Conservation (phyloP, 2,329 filamentous ascomycete genomes). For the Neofusicoccum kwambonambiense region DNA sequence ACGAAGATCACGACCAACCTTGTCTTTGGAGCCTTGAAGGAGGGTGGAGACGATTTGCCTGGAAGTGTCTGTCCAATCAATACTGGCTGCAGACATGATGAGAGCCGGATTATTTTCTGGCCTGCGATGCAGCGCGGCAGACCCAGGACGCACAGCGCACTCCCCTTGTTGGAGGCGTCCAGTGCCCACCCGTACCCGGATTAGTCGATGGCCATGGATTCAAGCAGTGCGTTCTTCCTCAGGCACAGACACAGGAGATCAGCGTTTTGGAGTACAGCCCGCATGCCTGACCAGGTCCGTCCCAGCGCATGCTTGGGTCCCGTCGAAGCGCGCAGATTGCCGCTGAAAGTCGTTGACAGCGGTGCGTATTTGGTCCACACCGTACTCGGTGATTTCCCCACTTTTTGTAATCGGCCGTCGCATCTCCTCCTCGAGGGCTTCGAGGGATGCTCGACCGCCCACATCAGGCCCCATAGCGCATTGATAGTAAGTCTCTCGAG, state of each 20-base stretch:
- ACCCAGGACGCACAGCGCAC: too few species aligned
- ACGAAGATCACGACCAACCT: neutral
- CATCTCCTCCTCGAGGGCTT: too few species aligned
- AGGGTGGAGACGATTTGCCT: neutral
- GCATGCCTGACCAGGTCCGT: too few species aligned
- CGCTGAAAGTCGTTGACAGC: neutral
- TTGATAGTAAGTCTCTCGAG: neutral
- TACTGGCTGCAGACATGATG: neutral
- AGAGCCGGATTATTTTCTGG: conserved; percentile 6
- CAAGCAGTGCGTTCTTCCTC: neutral
- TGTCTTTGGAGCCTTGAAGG: neutral
- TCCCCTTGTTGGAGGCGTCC: neutral
- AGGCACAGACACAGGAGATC: neutral
- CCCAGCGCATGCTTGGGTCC: neutral
- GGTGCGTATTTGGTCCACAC: neutral
- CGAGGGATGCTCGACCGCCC: too few species aligned
- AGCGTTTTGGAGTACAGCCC: neutral
- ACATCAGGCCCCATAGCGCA: too few species aligned
- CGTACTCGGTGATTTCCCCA: neutral
- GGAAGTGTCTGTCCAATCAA: neutral
- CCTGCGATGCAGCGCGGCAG: neutral
- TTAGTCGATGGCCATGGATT: neutral
- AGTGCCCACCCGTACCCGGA: neutral
- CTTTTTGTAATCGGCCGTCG: too few species aligned
- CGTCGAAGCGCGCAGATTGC: neutral